Percentiles rank a stretch among this genome's conserved stretches.
phyloP scores from a whole-genome alignment of 164 flowering plant species.

The Liquidambar formosana region DNA sequence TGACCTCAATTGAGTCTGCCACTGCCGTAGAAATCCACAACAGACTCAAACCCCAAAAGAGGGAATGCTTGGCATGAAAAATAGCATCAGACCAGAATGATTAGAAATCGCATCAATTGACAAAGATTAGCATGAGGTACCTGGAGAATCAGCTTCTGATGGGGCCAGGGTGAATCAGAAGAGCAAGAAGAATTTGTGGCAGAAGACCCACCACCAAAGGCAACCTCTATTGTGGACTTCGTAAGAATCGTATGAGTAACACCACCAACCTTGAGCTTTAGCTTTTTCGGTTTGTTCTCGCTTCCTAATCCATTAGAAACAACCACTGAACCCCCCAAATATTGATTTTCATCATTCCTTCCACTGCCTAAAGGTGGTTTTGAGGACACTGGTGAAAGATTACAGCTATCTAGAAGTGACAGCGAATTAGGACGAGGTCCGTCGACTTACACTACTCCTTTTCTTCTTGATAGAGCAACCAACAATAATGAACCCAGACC shows the following conservation, averaged over 20 bases:
- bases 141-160: slow-evolving; percentile 42
- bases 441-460: slow-evolving; percentile 46
- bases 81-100: slow-evolving; percentile 24
- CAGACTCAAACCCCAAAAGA: no score
- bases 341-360: slow-evolving; percentile 17
- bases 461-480: slow-evolving; percentile 35
- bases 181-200: slow-evolving; percentile 35
- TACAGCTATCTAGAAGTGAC: slow-evolving; percentile 20
- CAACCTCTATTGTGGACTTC: slow-evolving; percentile 33
- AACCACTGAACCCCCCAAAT: slow-evolving; percentile 6
- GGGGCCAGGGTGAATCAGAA: slow-evolving; percentile 36
- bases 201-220: slow-evolving; percentile 27
- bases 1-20: no score
- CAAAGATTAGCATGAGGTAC: slow-evolving; percentile 20
- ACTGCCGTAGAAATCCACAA: no score
- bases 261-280: slow-evolving; percentile 75
- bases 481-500: slow-evolving; percentile 28
- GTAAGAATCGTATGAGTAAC: slow-evolving; percentile 61
- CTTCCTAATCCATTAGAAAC: slow-evolving; percentile 34
- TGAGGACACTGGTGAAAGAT: slow-evolving; percentile 29
- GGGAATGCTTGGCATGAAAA: no score
- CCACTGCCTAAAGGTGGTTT: slow-evolving; percentile 31
- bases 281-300: slow-evolving; percentile 57
- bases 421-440: slow-evolving; percentile 51
- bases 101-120: no score